phyloP scores from a whole-genome alignment of 2,329 filamentous ascomycete species.

The Ilyonectria sp. region DNA sequence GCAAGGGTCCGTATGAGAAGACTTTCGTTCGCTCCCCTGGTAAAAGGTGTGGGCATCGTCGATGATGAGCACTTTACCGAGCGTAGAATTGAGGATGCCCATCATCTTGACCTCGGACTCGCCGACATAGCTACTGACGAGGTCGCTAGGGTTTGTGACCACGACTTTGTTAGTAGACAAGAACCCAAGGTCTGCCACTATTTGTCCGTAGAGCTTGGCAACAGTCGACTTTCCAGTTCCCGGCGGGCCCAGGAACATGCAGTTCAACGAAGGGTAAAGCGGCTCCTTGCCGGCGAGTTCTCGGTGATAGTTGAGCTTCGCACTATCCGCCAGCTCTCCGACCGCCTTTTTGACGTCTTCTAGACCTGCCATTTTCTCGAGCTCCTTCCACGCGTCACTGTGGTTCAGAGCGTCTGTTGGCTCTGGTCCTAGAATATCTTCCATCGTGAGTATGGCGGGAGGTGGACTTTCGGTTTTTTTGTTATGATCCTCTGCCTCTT shows the following conservation, averaged over 20 bases:
- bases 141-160: not conserved
- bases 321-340: not conserved
- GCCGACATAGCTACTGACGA: not conserved
- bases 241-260: conserved; percentile 73
- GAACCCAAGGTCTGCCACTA: conserved; percentile 75
- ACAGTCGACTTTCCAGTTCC: conserved; percentile 82
- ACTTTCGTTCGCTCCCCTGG: conserved; percentile 38
- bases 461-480: not conserved
- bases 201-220: conserved; percentile 76
- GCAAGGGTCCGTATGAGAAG: conserved; percentile 62
- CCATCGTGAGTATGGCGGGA: not conserved
- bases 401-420: not conserved
- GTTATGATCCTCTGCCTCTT: not conserved
- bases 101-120: not conserved
- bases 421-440: not conserved
- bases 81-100: not conserved
- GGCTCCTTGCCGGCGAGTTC: not conserved
- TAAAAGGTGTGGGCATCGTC: conserved; percentile 80
- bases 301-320: not conserved
- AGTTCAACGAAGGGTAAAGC: not conserved
- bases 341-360: not conserved
- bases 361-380: not conserved
- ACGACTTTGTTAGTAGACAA: conserved; percentile 49
- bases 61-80: conserved; percentile 80
- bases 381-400: not conserved